Base-by-base conservation (phyloP, 2,329 filamentous ascomycete genomes). In the Clonostachys chloroleuca region DNA sequence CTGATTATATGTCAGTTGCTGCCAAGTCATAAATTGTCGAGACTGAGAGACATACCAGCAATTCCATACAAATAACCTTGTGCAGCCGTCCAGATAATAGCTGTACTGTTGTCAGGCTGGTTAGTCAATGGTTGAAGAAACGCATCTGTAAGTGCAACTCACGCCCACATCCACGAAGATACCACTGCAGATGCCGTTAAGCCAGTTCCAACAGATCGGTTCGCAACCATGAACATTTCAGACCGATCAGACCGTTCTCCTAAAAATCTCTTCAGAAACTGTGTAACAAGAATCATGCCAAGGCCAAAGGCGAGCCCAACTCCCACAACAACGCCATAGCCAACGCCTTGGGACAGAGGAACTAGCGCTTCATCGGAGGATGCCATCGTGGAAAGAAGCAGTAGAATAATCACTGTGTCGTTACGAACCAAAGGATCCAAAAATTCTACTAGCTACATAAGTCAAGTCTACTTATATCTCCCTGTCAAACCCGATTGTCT, bases 171-270 rank as follows among this genome's bases (percentile, higher is more conserved):
- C 91, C 92, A 96, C 6, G 86, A 91, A 14, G 87, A 92, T 5
- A 95, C 89, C n/a, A 96, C 91, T 14, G 90, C 91, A 6, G 89
- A 88, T 12, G 89, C 88, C 1, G 95, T 89, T 13, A 96, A 75
- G 40, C 91, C 92, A 9, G 89, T 91, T 62, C 95, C 96, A 54
- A 96, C 89, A 2, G 88, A 91, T 51, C 92, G 78, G 16, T 90
- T 90, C 44, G 91, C 91, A 0, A 91, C 95, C 53, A 80, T 91
- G 74, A 96, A 96, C 81, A 91, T 94, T 69, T 96, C 91, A 0
- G 87, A 92, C 0, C 92, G 24, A 30, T 96, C 64, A 95, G 90
- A 4, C 92, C 73, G 64, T 94, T 90, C 44, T 66, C 63, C 55
- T 69, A 30, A 70, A 56, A 68, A 81, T 60, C 82, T 72, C 59